Conservation (phyloP, 495 filamentous ascomycete species). For the Bryoglossum gracile region DNA sequence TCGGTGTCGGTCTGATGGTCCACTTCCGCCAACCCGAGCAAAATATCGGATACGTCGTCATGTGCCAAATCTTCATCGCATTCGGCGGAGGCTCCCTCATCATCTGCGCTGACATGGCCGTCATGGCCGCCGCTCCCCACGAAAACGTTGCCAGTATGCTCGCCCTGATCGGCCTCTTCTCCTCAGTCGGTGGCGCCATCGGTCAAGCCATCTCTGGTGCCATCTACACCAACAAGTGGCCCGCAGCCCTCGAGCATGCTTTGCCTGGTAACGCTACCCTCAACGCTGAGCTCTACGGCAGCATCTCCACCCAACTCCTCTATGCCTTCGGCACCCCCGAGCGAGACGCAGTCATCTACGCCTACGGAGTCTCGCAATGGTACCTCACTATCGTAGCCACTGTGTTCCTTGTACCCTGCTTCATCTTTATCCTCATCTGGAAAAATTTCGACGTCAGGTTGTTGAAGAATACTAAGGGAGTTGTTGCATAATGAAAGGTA, state of each 20-base stretch:
- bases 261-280: slow-evolving; percentile 47
- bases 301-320: slow-evolving; percentile 47
- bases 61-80: slow-evolving; percentile 70
- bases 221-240: slow-evolving; percentile 61
- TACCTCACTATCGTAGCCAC: slow-evolving; percentile 19
- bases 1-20: slow-evolving; percentile 69
- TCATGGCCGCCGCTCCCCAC: slow-evolving; percentile 58
- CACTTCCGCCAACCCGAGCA: slow-evolving; percentile 53
- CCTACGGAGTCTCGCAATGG: slow-evolving; percentile 45
- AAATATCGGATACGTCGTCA: slow-evolving; percentile 59
- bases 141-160: slow-evolving; percentile 60
- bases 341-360: slow-evolving; percentile 52
- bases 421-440: slow-evolving; percentile 36
- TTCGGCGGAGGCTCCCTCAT: slow-evolving; percentile 54
- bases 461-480: neutral
- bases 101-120: slow-evolving; percentile 58
- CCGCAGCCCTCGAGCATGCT: slow-evolving; percentile 39
- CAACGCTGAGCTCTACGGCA: slow-evolving; percentile 45
- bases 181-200: slow-evolving; percentile 56
- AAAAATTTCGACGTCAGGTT: slow-evolving; percentile 45
- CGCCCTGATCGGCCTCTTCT: slow-evolving; percentile 54
- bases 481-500: neutral
- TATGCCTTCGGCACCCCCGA: slow-evolving; percentile 52
- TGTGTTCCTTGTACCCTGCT: slow-evolving; percentile 32
- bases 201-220: slow-evolving; percentile 54